Conservation (phyloP, 139 green algal species). For the Mesotaenium endlicherianum region DNA sequence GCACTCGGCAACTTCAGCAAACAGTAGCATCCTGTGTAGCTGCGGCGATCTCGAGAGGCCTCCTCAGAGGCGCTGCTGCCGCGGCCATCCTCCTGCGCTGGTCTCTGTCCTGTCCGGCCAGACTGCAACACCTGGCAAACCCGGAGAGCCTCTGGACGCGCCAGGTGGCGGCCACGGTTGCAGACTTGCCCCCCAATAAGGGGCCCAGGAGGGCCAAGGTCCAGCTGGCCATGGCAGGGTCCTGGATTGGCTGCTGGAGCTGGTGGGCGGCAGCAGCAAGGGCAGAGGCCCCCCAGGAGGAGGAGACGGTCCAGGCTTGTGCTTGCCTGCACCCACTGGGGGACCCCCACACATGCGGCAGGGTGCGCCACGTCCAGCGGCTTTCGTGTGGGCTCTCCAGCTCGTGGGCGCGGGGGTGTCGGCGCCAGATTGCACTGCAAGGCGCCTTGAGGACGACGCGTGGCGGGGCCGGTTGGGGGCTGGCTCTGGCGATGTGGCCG, state of each 20-base stretch:
- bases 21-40: no score
- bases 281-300: not conserved
- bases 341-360: not conserved
- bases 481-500: no score
- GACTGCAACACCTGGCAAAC: no score
- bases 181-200: not conserved
- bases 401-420: not conserved
- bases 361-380: not conserved
- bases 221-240: not conserved
- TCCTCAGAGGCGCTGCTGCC: no score
- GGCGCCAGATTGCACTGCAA: slow-evolving; percentile 2
- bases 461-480: not conserved
- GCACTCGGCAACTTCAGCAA: no score
- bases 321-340: not conserved
- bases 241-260: not conserved
- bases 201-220: not conserved
- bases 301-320: not conserved
- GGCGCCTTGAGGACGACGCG: not conserved
- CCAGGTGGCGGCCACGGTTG: not conserved
- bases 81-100: no score
- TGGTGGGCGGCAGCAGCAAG: not conserved
- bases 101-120: no score
- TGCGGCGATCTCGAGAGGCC: no score
- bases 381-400: not conserved
- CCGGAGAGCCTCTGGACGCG: no score